Base-by-base conservation (phyloP, 495 filamentous ascomycete species). In the Copromyces sp. region DNA sequence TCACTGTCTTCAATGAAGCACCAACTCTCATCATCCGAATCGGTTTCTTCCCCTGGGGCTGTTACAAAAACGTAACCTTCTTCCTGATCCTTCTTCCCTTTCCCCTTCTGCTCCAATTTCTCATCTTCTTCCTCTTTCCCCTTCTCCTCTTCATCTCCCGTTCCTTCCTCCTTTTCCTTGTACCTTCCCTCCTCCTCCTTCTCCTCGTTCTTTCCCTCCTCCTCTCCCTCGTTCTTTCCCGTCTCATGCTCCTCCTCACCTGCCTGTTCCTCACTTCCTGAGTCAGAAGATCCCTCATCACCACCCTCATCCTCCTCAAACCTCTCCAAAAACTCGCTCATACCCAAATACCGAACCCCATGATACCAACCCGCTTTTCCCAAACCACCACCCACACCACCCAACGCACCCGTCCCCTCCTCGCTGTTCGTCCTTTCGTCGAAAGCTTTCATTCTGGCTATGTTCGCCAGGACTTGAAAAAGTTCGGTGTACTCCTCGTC, bases 201-300 rank as follows among this genome's bases (percentile, higher is more conserved):
- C 8, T 5, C 41, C 5, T 1, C n/a, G 8, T 45, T 17, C 6
- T 45, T 4, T 20, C 2, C 3, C 9, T 11, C 9, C 7, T 24
- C 44, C 9, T n/a, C n/a, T 11, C 7, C n/a, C n/a, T 24, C n/a
- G n/a, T n/a, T 20, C 44, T 20, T 3, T 20, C 3, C n/a, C 9
- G 9, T 6, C 77, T 81, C 73, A 71, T 82, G 3, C 82, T 78
- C 69, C 73, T 78, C 35, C 79, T 75, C 39, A 73, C 72, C 11
- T 72, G 24, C 24, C 24, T 24, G 24, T 24, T 75, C 20, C 3
- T 29, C 72, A 24, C 24, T 24, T 24, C 24, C 1, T 24, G 24
- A 24, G 37, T 11, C 12, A 40, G 20, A 69, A 29, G 35, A 69
- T 2, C 12, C 5, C 47, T 5, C 47, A 29, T 32, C 24, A 29